Evolutionary conservation across 2,329 filamentous ascomycete genomes (phyloP), one percentile per base, ranked within the genome.

Genomic region (Orbilia quercus): DNA sequence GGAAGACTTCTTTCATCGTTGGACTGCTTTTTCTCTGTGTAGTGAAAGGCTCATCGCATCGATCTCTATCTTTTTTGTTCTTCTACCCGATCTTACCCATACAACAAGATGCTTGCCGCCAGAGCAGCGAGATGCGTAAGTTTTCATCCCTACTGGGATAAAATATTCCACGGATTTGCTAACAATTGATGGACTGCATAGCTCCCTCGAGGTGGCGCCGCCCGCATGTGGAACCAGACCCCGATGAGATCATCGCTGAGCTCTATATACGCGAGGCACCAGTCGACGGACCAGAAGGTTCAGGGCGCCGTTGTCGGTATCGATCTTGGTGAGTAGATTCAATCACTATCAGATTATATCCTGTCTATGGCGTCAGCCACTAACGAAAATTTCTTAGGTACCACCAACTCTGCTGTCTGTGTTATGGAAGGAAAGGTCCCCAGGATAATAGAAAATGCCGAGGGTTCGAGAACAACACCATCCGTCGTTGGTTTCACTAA

Each of bases 251-350:
- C 69, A 47, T 66, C 69, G 40, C 59, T 73, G 60, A 73, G 69
- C 77, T 88, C 90, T 76, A 87, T 88, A 79, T 91, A 94, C 81
- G 88, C 89, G 80, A 86, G 90, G 79, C 92, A 90, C 84, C 90
- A 90, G 82, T 90, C 89, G 42, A 90, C 91, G 78, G 89, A 90
- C 77, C 87, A 87, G 79, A 97, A 97, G 88, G 91, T 98, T 75
- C 91, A 94, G 85, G 95, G 95, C 81, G 84, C 91, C 80, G 94
- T 98, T 82, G 97, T 98, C 80, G 95, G 95, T 89, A 97, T 98
- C 82, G 94, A 98, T 87, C 84, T 98, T 80, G 94, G 94, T 89
- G 86, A 80, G 87, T 72, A 36, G 34, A 36, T n/a, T 45, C 5
- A 28, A 9, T 16, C n/a, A 23, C 7, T 53, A 11, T 25, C 36